Percentiles rank a stretch among this genome's conserved stretches.
Conservation (phyloP, 2,329 filamentous ascomycete genomes). For the Xylaria sp. region DNA sequence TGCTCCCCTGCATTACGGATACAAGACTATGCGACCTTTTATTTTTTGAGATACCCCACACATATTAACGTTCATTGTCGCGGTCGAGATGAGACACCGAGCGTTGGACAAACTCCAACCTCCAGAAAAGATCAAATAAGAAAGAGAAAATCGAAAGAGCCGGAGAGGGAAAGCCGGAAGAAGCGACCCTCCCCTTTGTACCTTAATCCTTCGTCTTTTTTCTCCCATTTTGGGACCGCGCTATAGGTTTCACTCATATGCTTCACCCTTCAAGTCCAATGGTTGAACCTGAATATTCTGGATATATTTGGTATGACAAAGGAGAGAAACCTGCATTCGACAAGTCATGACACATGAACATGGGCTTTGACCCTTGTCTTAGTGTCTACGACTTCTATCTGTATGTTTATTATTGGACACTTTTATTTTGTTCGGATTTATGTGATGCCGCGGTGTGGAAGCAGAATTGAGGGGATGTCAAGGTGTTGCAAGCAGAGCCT, state of each 20-base stretch:
- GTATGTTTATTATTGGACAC: neutral
- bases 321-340: too few species aligned
- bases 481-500: slow-evolving; percentile 11
- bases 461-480: slow-evolving; percentile 8
- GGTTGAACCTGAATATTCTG: too few species aligned
- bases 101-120: slow-evolving; percentile 5
- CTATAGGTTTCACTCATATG: slow-evolving; percentile 12
- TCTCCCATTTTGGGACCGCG: neutral
- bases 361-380: too few species aligned
- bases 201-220: slow-evolving; percentile 3
- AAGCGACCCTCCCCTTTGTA: slow-evolving; percentile 13
- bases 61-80: slow-evolving; percentile 22
- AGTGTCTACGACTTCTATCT: too few species aligned
- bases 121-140: neutral
- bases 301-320: too few species aligned
- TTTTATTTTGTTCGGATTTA: neutral
- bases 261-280: slow-evolving; percentile 7
- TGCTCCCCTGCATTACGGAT: slow-evolving; percentile 4
- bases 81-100: slow-evolving; percentile 12
- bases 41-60: slow-evolving; percentile 33
- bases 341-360: too few species aligned
- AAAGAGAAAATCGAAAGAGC: neutral
- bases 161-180: neutral
- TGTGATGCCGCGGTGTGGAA: slow-evolving; percentile 15
- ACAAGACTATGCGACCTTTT: slow-evolving; percentile 19